Conservation (phyloP, 2,329 filamentous ascomycete genomes). For the Ascosphaera aggregata region DNA sequence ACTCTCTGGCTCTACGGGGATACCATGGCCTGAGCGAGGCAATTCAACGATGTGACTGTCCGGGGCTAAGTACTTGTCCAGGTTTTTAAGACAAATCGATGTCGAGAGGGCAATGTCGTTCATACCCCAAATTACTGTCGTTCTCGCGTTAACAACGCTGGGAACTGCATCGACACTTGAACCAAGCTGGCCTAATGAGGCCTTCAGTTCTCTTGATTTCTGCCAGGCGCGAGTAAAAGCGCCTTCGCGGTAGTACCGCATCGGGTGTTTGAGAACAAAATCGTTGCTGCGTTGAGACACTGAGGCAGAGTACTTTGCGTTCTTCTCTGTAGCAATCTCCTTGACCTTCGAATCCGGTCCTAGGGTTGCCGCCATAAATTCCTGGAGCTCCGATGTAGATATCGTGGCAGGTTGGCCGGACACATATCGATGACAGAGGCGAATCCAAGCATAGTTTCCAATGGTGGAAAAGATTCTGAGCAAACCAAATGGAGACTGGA, state of each 20-base stretch:
- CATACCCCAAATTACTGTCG: constrained; percentile 31
- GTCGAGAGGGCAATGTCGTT: constrained; percentile 27
- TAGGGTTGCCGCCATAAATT: constrained; percentile 26
- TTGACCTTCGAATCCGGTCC: constrained; percentile 27
- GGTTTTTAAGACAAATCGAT: constrained; percentile 26
- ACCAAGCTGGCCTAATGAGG: neutral
- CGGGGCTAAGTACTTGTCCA: constrained; percentile 26
- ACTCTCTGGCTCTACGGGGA: constrained; percentile 24
- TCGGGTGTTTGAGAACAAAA: constrained; percentile 27
- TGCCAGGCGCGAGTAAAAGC: constrained; percentile 23
- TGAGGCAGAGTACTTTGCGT: constrained; percentile 18
- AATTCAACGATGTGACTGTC: constrained; percentile 28
- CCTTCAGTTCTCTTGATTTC: constrained; percentile 21
- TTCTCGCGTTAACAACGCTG: constrained; percentile 26
- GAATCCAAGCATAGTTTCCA: constrained; percentile 27
- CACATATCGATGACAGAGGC: constrained; percentile 17
- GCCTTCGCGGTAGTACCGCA: constrained; percentile 30
- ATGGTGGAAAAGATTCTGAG: constrained; percentile 22
- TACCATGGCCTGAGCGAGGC: constrained; percentile 29
- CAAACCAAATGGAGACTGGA: constrained; percentile 25
- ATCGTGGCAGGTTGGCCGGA: constrained; percentile 14
- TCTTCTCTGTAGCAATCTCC: constrained; percentile 11
- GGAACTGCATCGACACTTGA: constrained; percentile 22
- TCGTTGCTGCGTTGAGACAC: constrained; percentile 16
- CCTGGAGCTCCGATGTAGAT: constrained; percentile 14